Base-by-base conservation (phyloP, 768 basidiomycete genomes). In the Serpula lacrymans region DNA sequence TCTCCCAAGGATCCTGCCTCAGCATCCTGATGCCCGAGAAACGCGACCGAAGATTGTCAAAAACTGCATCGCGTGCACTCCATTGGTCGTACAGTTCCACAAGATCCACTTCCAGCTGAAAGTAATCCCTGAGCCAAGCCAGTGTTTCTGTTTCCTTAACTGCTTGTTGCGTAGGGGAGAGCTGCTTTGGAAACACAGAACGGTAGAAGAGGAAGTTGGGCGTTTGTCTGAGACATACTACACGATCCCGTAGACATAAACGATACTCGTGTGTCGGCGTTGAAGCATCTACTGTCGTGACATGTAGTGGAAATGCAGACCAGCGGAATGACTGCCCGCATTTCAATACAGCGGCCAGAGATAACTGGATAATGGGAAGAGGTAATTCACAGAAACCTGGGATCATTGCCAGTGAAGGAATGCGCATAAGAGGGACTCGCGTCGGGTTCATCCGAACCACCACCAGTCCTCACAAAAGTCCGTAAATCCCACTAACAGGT, bases 1-100 rank as follows among this genome's bases (percentile, higher is more conserved):
- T 94, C 65, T 98, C 95, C 84, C 91, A 98, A 49, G 91, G 90
- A 56, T 95, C 92, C 63, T 98, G 94, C 53, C 88, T 73, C 28
- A 98, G 62, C 43, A 97, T 82, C 39, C 94, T 66, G 32, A 95
- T 88, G 6, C 96, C 96, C 42, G 74, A 60, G 47, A 93, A 88
- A 14, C 84, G 73, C 16, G 74, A 65, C 45, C 72, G 72, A 25
- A 84, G 60, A 26, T 62, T 69, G 17, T 76, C 68, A 58, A 98
- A 96, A 39, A 93, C 80, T 22, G 74, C 67, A 54, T 99, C 96
- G 33, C 72, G 67, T 13, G 53, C 50, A 23, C 77, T 68, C 95
- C 95, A 99, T 46, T 82, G 65, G 14, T 69, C 63, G 56, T 97
- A 97, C 3, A 97, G 70, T 17, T 60, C 54, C 14, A 68, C 60